phyloP scores from a whole-genome alignment of 495 filamentous ascomycete species.

The Astrothelium subdiscretum region DNA sequence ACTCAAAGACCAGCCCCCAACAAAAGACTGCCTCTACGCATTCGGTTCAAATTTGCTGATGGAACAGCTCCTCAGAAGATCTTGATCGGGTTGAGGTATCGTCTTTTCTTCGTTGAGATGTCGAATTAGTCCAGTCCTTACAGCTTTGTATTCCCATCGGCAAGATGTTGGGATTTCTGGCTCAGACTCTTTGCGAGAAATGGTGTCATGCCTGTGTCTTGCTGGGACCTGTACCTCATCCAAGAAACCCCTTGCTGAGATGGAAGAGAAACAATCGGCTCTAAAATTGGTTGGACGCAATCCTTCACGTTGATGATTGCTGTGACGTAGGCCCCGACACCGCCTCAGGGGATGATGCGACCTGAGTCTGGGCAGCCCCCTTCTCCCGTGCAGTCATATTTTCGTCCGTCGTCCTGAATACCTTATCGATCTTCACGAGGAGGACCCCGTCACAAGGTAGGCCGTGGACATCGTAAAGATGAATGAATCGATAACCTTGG shows the following conservation, averaged over 20 bases:
- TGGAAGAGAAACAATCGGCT: too few relatives aligned
- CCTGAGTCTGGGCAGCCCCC: not conserved
- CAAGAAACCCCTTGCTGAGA: too few relatives aligned
- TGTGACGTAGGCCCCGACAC: not conserved
- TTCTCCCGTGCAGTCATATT: not conserved
- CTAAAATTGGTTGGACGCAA: too few relatives aligned
- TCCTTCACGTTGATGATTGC: not conserved
- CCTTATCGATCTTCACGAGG: constrained; percentile 56
- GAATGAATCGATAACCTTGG: constrained; percentile 64
- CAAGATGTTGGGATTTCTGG: too few relatives aligned
- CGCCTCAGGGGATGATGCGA: not conserved
- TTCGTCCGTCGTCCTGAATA: constrained; percentile 5
- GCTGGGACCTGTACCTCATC: too few relatives aligned
- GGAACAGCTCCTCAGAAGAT: not conserved
- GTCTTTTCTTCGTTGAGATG: too few relatives aligned
- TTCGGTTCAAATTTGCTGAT: too few relatives aligned
- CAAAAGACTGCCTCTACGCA: not conserved
- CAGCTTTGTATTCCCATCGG: too few relatives aligned
- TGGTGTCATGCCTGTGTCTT: too few relatives aligned
- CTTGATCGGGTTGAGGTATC: not conserved
- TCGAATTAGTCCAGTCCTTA: too few relatives aligned
- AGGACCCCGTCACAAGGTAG: constrained; percentile 49
- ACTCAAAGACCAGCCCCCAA: not conserved
- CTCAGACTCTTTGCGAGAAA: too few relatives aligned
- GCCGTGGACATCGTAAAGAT: constrained; percentile 55